These are phyloP conservation scores for Fusarium aywerte DNA, from an alignment of 2,329 filamentous ascomycete species.

Conservation along the genomic window DNA sequence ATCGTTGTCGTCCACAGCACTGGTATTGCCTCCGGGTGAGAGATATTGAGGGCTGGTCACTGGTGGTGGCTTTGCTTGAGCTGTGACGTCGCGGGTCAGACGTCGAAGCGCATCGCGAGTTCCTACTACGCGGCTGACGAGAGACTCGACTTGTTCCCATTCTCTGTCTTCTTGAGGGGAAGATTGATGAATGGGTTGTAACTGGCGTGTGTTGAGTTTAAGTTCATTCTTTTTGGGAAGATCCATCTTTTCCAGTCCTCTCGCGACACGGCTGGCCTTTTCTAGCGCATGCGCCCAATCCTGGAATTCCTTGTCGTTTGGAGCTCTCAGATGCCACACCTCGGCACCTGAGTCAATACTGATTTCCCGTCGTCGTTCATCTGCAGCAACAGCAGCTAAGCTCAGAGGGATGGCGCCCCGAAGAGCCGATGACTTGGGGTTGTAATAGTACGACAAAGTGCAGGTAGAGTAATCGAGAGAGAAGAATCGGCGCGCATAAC, in stretches of 20 bases:
- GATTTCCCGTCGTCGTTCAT: constrained; percentile 89
- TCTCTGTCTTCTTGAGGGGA: constrained; percentile 75
- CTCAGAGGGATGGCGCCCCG: constrained; percentile 93
- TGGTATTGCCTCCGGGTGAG: constrained; percentile 56
- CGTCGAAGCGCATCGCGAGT: constrained; percentile 89
- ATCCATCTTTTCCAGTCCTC: constrained; percentile 59
- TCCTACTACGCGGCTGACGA: constrained; percentile 87
- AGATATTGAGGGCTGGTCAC: constrained; percentile 50
- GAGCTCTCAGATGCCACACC: constrained; percentile 92
- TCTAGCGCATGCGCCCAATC: constrained; percentile 90
- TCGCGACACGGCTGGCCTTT: constrained; percentile 75
- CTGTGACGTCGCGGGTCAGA: constrained; percentile 85
- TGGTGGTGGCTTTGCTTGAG: constrained; percentile 51
- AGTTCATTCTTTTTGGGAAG: constrained; percentile 44
- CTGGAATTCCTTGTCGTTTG: constrained; percentile 84
- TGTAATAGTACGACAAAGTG: constrained; percentile 96
- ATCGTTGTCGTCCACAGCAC: constrained; percentile 63
- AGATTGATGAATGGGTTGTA: constrained; percentile 47
- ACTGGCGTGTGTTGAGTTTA: constrained; percentile 45
- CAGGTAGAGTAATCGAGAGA: constrained; percentile 94
- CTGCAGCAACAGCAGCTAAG: constrained; percentile 88
- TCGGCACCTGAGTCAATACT: constrained; percentile 97
- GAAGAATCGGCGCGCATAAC: constrained; percentile 93
- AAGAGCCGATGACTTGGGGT: constrained; percentile 89
- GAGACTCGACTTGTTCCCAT: constrained; percentile 85